phyloP scores from a whole-genome alignment of 2,329 filamentous ascomycete genomes.

The Trichoderma polysporum region DNA sequence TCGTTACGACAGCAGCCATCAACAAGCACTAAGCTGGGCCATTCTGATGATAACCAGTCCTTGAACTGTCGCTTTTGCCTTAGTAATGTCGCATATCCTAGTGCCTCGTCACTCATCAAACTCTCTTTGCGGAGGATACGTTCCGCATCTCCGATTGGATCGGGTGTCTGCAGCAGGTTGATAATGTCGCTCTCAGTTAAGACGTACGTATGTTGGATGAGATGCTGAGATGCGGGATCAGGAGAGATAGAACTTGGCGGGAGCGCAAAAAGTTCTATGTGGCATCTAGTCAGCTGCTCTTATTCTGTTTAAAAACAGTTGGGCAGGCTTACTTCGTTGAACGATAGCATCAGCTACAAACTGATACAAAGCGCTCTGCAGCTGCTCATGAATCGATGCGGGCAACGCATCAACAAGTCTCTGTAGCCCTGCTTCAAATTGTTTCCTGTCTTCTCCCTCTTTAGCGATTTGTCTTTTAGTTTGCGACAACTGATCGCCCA shows the following conservation, averaged over 20 bases:
- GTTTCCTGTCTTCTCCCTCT: conserved; percentile 9
- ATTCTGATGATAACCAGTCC: conserved; percentile 5
- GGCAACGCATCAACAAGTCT: conserved; percentile 3
- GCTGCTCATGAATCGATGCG: neutral
- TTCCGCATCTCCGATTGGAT: conserved; percentile 5
- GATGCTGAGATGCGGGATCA: neutral
- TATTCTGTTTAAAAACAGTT: neutral
- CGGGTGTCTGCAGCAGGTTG: neutral
- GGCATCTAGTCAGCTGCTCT: neutral
- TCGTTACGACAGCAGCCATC: conserved; percentile 7
- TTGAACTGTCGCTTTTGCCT: conserved; percentile 8
- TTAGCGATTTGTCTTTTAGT: neutral
- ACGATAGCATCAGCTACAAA: conserved; percentile 10
- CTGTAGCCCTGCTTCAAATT: conserved; percentile 2
- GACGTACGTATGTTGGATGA: neutral
- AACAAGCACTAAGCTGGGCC: conserved; percentile 3
- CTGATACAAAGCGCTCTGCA: conserved; percentile 14
- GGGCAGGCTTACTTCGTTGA: neutral
- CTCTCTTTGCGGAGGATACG: conserved; percentile 17
- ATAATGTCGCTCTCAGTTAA: conserved; percentile 1
- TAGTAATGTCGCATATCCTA: neutral
- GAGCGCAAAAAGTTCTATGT: neutral
- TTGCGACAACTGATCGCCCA: neutral
- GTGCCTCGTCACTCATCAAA: conserved; percentile 16
- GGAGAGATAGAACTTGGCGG: neutral